Base-by-base conservation (phyloP, 768 basidiomycete genomes). In the Suillus luteus region DNA sequence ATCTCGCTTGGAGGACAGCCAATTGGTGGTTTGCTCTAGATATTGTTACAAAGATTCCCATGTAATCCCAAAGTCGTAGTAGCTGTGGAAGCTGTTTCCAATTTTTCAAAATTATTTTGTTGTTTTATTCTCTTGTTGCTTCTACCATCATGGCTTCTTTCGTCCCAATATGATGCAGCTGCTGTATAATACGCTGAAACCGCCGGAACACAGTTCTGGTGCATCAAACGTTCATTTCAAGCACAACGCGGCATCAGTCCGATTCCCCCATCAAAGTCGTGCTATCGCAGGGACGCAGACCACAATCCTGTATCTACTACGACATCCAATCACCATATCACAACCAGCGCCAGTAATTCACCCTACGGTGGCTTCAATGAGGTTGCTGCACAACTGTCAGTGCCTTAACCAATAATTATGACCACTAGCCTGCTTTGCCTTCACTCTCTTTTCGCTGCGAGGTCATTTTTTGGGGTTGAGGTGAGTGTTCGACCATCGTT, bases 121-220 rank as follows among this genome's bases (percentile, higher is more conserved):
- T 41, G 17, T 17, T 27, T 27, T 41, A 19, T 58, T 58, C 57
- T 58, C 22, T 41, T 17, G 24, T n/a, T 58, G 14, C 57, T 58
- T 58, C 57, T 58, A 40, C 57, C 57, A 58, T 58, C 57, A 58
- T 58, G 52, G 33, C 57, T 41, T 57, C 38, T 41, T 58, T 41
- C 57, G 40, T 58, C 57, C 22, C 57, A 41, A 41, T 55, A 8
- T 22, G n/a, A 31, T 31, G 8, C 55, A 37, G 55, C 55, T 55
- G n/a, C 55, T 55, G 35, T 35, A 55, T 58, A 24, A 55, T 58
- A 24, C 55, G 2, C 38, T 58, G 57, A 10, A 41, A 58, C 10
- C 11, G 24, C 41, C 38, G 22, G 24, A 27, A 58, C 55, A 58
- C 24, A 24, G 15, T 41, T 24, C 40, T 27, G 57, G 41, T 31